A percentile compares a stretch with the other conserved stretches of the same genome.
phyloP scores from a whole-genome alignment of 2,329 filamentous ascomycete species.

The Lasiodiplodia citricola region DNA sequence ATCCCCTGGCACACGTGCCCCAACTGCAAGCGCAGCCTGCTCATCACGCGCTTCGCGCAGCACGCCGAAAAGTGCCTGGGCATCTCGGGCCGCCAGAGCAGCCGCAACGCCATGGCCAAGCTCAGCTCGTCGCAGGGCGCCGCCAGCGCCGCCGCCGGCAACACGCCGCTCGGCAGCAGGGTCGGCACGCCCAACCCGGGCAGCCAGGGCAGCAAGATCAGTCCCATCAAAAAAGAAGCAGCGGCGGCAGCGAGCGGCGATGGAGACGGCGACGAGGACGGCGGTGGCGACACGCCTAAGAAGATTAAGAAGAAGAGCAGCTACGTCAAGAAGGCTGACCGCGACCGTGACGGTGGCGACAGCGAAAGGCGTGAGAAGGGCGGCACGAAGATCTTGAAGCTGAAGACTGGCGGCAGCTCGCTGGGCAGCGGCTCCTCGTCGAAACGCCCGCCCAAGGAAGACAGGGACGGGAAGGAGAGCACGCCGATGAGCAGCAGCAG shows the following conservation, averaged over 20 bases:
- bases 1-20: slow-evolving; percentile 63
- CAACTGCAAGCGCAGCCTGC: slow-evolving; percentile 65
- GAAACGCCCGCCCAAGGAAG: slow-evolving; percentile 26
- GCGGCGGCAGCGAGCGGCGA: slow-evolving; percentile 33
- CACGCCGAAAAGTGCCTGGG: slow-evolving; percentile 67
- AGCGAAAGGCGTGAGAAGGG: slow-evolving; percentile 44
- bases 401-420: slow-evolving; percentile 7
- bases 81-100: slow-evolving; percentile 59
- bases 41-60: slow-evolving; percentile 65
- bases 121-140: slow-evolving; percentile 31
- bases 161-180: slow-evolving; percentile 50
- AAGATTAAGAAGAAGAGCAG: slow-evolving; percentile 58
- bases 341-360: slow-evolving; percentile 33
- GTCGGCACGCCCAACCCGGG: slow-evolving; percentile 49
- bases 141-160: slow-evolving; percentile 46
- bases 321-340: slow-evolving; percentile 47
- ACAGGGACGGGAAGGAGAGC: slow-evolving; percentile 33
- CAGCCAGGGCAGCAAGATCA: slow-evolving; percentile 38
- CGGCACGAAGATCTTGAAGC: slow-evolving; percentile 34
- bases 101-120: slow-evolving; percentile 56
- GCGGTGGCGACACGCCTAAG: slow-evolving; percentile 50
- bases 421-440: background rate
- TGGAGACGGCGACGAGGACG: slow-evolving; percentile 35
- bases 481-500: slow-evolving; percentile 5
- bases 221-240: slow-evolving; percentile 35